Conservation (phyloP, 2,329 filamentous ascomycete genomes). For the Nemania serpens region DNA sequence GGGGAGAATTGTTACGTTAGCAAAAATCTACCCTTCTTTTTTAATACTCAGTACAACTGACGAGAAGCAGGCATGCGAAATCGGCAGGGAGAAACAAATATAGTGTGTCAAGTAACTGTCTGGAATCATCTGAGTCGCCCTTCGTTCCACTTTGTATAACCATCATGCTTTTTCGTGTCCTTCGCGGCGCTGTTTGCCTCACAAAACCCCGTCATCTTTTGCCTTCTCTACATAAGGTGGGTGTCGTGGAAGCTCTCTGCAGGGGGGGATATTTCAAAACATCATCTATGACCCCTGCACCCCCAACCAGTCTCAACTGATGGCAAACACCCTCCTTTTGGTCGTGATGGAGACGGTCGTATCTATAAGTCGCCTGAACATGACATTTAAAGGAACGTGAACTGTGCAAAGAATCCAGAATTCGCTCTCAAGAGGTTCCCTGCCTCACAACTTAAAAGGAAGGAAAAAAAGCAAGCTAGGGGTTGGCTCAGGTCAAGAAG, state of each 20-base stretch:
- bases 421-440: constrained; percentile 35
- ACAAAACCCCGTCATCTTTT: constrained; percentile 16
- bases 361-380: constrained; percentile 35
- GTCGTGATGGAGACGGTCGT: constrained; percentile 29
- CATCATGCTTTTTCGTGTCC: constrained; percentile 25
- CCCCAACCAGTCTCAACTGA: constrained; percentile 19
- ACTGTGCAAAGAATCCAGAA: constrained; percentile 35
- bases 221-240: constrained; percentile 27
- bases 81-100: neutral
- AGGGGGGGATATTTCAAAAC: constrained; percentile 17
- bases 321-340: constrained; percentile 23
- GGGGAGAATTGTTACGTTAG: too few relatives aligned
- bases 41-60: constrained; percentile 7
- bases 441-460: constrained; percentile 26
- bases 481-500: constrained; percentile 15
- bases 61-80: constrained; percentile 1
- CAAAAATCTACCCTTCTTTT: constrained; percentile 5
- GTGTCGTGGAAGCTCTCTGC: constrained; percentile 11
- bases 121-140: constrained; percentile 2
- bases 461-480: constrained; percentile 23
- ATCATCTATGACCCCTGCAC: constrained; percentile 22
- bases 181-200: constrained; percentile 17
- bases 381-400: constrained; percentile 31
- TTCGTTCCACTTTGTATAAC: constrained; percentile 11
- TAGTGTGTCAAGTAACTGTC: neutral